A percentile compares a stretch with the other conserved stretches of the same genome.
phyloP scores from a whole-genome alignment of 345 rosid genomes.

The Carallia pectinifolia region DNA sequence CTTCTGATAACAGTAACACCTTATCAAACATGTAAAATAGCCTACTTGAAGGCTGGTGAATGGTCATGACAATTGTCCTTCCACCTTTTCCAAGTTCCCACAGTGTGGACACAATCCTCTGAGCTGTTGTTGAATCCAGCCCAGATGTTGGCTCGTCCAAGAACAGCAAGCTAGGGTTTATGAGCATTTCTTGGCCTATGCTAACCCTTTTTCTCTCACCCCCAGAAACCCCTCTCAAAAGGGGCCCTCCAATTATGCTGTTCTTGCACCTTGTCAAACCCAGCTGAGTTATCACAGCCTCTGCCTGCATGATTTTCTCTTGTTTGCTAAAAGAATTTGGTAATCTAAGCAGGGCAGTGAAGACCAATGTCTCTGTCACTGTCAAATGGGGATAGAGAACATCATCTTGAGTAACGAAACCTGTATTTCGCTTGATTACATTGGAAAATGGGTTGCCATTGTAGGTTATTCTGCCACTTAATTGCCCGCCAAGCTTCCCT shows the following conservation, averaged over 20 bases:
- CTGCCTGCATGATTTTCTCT: conserved; percentile 44
- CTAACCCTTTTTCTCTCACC: conserved; percentile 61
- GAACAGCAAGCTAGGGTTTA: conserved; percentile 52
- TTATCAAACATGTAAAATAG: conserved; percentile 60
- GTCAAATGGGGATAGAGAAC: conserved; percentile 55
- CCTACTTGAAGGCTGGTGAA: conserved; percentile 61
- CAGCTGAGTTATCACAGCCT: conserved; percentile 41
- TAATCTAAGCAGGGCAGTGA: conserved; percentile 37
- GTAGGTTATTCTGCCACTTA: conserved; percentile 43
- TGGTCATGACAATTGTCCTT: conserved; percentile 50
- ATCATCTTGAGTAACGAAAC: conserved; percentile 66
- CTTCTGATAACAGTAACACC: conserved; percentile 53
- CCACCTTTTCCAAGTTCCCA: conserved; percentile 47
- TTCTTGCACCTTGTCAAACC: conserved; percentile 48
- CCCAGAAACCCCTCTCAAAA: conserved; percentile 51
- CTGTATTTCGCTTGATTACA: conserved; percentile 40
- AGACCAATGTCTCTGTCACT: conserved; percentile 52
- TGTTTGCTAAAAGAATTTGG: conserved; percentile 27
- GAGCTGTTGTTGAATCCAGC: conserved; percentile 59
- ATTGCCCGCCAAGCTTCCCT: conserved; percentile 40
- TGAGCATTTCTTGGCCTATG: conserved; percentile 56
- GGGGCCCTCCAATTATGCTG: conserved; percentile 38
- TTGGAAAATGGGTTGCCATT: conserved; percentile 45
- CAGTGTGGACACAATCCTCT: conserved; percentile 42
- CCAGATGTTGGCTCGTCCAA: conserved; percentile 63